Conservation (phyloP, 2,329 filamentous ascomycete species). For the Xylaria digitata region DNA sequence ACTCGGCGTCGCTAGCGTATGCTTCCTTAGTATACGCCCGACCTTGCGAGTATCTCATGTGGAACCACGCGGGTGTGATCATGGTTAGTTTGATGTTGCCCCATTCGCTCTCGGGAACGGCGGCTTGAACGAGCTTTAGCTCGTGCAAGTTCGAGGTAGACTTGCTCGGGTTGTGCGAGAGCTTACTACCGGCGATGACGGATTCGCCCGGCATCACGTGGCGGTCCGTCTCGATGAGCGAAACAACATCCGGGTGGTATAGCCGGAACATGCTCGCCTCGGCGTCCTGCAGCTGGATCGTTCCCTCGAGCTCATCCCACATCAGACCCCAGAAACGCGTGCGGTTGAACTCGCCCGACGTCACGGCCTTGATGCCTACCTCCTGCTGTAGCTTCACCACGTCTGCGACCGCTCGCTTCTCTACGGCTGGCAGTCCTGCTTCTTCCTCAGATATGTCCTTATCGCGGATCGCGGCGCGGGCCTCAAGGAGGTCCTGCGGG, state of each 20-base stretch:
- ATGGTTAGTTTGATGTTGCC: slow-evolving; percentile 65
- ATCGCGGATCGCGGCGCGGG: slow-evolving; percentile 69
- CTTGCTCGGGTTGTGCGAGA: slow-evolving; percentile 56
- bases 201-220: slow-evolving; percentile 68
- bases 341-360: slow-evolving; percentile 75
- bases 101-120: slow-evolving; percentile 61
- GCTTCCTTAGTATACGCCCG: slow-evolving; percentile 67
- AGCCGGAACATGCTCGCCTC: slow-evolving; percentile 64
- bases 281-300: slow-evolving; percentile 61
- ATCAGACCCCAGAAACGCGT: slow-evolving; percentile 65
- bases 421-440: slow-evolving; percentile 66
- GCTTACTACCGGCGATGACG: slow-evolving; percentile 63
- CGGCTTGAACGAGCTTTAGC: slow-evolving; percentile 59
- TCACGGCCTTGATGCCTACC: slow-evolving; percentile 73
- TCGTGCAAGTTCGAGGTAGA: slow-evolving; percentile 63
- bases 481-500: slow-evolving; percentile 71
- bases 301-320: slow-evolving; percentile 66
- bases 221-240: slow-evolving; percentile 62
- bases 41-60: slow-evolving; percentile 67
- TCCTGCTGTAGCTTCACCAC: slow-evolving; percentile 76
- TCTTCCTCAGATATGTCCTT: slow-evolving; percentile 65
- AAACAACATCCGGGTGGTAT: slow-evolving; percentile 67
- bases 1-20: slow-evolving; percentile 68
- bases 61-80: slow-evolving; percentile 66
- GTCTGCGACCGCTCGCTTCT: slow-evolving; percentile 73